phyloP scores from a whole-genome alignment of 306 rosid species.

The Spatholobus suberectus region DNA sequence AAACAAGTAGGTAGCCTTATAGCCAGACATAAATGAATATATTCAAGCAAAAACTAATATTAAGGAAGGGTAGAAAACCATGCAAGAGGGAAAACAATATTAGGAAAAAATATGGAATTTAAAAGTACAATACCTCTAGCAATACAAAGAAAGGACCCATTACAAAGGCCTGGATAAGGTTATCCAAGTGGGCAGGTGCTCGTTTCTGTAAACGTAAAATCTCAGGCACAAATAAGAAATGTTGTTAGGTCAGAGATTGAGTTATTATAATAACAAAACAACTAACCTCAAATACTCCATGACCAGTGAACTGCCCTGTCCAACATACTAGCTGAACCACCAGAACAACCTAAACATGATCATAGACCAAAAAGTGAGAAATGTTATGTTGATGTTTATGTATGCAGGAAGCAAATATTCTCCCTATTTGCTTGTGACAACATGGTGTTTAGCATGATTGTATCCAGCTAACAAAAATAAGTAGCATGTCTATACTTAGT shows the following conservation, averaged over 20 bases:
- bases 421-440: background rate
- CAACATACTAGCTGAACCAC: conserved; percentile 79
- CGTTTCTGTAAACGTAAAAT: conserved; percentile 55
- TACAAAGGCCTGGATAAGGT: conserved; percentile 74
- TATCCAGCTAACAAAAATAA: background rate
- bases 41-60: conserved; percentile 9
- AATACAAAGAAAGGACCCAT: conserved; percentile 96
- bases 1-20: background rate
- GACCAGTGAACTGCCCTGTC: conserved; percentile 84
- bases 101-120: background rate
- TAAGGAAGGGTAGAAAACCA: background rate
- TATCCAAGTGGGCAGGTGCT: conserved; percentile 87
- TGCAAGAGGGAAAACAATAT: conserved; percentile 27
- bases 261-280: background rate
- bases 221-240: background rate
- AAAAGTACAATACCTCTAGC: conserved; percentile 70
- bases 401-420: background rate
- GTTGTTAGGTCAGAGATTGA: background rate
- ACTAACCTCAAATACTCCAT: conserved; percentile 78
- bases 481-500: too few relatives aligned
- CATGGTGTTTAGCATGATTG: background rate
- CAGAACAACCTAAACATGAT: conserved; percentile 67
- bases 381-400: conserved; percentile 15
- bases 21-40: background rate
- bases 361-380: background rate